Base-by-base conservation (phyloP, 495 filamentous ascomycete genomes). In the Penicillium cinerascens region DNA sequence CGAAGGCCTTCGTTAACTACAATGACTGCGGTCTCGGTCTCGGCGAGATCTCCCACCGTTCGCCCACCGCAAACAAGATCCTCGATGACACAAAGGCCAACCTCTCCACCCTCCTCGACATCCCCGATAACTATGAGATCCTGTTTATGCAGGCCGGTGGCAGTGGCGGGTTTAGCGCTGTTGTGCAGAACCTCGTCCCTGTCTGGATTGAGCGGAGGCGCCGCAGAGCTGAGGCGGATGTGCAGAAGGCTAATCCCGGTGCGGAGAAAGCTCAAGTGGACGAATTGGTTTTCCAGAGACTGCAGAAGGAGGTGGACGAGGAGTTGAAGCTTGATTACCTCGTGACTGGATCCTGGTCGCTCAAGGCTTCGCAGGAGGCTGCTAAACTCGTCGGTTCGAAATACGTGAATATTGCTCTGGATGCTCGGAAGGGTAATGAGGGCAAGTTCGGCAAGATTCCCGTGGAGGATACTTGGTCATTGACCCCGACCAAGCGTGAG, bases 391-490 rank as follows among this genome's bases (percentile, higher is more conserved):
- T 95, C 0, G 92, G 92, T 4, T 71, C 83, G 7, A 81, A 87
- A 63, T 78, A 89, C 54, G 85, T 95, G 61, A 95, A 96, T 67
- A 68, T 96, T 29, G 90, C 79, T 6, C 68, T 82, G 16, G 88
- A 96, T 67, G 74, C 87, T 6, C 78, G 87, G 35, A 80, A 82
- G 49, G 65, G 66, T 49, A 89, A 89, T 58, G 77, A 78, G 54
- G 91, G 88, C n/a, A 96, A 95, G 70, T 97, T 96, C 56, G 89
- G 89, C 18, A 82, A 71, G 52, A 96, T 97, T 39, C 86, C 92
- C 0, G 73, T 82, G 9, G 85, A 91, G 68, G 77, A 78, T 47
- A 78, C 77, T 11, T 97, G 92, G 92, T 85, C 77, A 10, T 76
- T 95, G 52, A 90, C 83, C 46, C 78, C 82, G 20, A 78, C 81